These are phyloP conservation scores for Fragaria vesca DNA, from an alignment of 306 rosid genomes.

Conservation along the genomic window DNA sequence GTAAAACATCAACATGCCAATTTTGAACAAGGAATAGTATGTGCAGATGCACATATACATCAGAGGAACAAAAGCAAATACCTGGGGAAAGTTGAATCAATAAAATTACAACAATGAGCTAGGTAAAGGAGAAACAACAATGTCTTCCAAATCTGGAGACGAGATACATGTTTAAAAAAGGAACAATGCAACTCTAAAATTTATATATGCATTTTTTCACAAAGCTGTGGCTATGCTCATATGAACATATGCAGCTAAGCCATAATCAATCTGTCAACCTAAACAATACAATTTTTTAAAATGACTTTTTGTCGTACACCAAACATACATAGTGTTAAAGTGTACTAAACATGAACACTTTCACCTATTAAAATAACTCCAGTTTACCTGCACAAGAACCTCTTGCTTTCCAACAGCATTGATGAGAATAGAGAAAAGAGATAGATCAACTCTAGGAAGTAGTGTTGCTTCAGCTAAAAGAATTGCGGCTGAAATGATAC, in stretches of 20 bases:
- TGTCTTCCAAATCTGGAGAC: neutral
- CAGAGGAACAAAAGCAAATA: slow-evolving; percentile 85
- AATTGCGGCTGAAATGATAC: slow-evolving; percentile 85
- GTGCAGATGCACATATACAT: slow-evolving; percentile 99
- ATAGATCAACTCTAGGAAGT: slow-evolving; percentile 78
- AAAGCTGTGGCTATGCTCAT: neutral
- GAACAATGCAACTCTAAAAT: neutral
- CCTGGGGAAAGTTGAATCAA: slow-evolving; percentile 52
- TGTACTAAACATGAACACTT: slow-evolving; percentile 10
- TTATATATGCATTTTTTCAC: neutral
- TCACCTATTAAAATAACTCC: slow-evolving; percentile 9
- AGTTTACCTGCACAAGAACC: slow-evolving; percentile 86
- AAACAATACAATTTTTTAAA: neutral
- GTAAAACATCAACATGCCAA: slow-evolving; percentile 89
- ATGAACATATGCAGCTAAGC: neutral
- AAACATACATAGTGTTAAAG: slow-evolving; percentile 5
- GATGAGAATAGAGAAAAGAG: slow-evolving; percentile 89
- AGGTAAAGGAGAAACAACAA: slow-evolving; percentile 12
- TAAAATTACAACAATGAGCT: slow-evolving; percentile 21
- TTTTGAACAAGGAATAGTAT: slow-evolving; percentile 88
- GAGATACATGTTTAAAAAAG: neutral
- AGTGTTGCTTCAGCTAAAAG: slow-evolving; percentile 96
- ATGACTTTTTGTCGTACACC: neutral
- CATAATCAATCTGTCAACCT: neutral
- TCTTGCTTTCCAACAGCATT: slow-evolving; percentile 74